A percentile compares a stretch with the other conserved stretches of the same genome.
Evolutionary conservation across 2,329 filamentous ascomycete genomes (phyloP).

Genomic region (Bipolaris gigantea): DNA sequence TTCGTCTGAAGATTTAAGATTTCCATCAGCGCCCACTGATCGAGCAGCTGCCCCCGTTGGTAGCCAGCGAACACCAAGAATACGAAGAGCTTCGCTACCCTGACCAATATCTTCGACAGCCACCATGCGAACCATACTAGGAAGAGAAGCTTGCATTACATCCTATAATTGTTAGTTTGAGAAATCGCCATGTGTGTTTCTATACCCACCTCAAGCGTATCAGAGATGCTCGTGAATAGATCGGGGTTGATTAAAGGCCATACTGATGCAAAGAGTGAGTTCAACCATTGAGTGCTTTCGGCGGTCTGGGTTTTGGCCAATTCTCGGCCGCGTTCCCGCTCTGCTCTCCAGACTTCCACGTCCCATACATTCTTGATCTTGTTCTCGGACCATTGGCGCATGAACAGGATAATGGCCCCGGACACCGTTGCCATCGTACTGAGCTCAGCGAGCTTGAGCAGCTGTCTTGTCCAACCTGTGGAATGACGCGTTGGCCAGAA

Average conservation of each 20-base stretch:
- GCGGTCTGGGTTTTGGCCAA: slow-evolving; percentile 54
- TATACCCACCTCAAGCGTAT: slow-evolving; percentile 62
- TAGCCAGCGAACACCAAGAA: slow-evolving; percentile 72
- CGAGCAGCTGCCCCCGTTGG: slow-evolving; percentile 69
- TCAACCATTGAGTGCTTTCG: slow-evolving; percentile 72
- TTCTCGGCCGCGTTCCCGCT: slow-evolving; percentile 57
- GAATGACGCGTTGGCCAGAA: slow-evolving; percentile 39
- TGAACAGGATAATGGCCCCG: slow-evolving; percentile 47
- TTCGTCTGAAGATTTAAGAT: slow-evolving; percentile 54
- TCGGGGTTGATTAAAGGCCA: slow-evolving; percentile 79
- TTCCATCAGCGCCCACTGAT: slow-evolving; percentile 62
- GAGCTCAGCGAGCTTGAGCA: slow-evolving; percentile 35
- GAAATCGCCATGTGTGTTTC: background rate
- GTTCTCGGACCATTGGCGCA: slow-evolving; percentile 63
- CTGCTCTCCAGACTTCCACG: slow-evolving; percentile 70
- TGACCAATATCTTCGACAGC: slow-evolving; percentile 76
- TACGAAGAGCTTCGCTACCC: slow-evolving; percentile 69
- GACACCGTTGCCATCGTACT: slow-evolving; percentile 32
- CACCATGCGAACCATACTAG: slow-evolving; percentile 71
- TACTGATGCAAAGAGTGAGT: slow-evolving; percentile 66
- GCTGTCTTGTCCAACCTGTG: slow-evolving; percentile 36
- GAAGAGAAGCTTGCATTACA: slow-evolving; percentile 76
- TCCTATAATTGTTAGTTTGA: slow-evolving; percentile 49
- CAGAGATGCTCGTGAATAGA: slow-evolving; percentile 67
- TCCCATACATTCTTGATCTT: slow-evolving; percentile 66